phyloP scores from a whole-genome alignment of 2,329 filamentous ascomycete species.

The Sporothrix brasiliensis region DNA sequence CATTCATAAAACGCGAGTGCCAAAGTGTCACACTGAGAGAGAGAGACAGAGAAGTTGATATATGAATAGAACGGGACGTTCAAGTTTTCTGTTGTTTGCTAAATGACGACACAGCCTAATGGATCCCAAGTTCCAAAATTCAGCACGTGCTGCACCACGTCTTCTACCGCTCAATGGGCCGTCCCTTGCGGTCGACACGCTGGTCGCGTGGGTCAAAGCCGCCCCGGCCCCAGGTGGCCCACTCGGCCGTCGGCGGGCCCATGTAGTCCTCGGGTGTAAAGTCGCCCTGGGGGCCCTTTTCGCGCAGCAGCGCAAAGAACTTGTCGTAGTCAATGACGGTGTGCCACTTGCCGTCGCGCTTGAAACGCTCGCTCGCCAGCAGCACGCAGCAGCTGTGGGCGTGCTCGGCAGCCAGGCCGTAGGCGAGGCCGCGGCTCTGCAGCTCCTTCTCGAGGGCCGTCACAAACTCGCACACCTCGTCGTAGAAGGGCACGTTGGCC shows the following conservation, averaged over 20 bases:
- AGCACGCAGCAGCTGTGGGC: conserved; percentile 92
- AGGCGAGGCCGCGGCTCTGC: conserved; percentile 69
- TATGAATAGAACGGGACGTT: no score
- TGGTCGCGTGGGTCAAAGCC: conserved; percentile 91
- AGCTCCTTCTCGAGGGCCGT: conserved; percentile 72
- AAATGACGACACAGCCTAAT: not conserved
- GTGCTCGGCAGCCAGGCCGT: conserved; percentile 93
- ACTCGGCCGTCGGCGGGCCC: conserved; percentile 80
- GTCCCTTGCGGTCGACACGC: conserved; percentile 83
- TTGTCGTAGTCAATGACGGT: conserved; percentile 86
- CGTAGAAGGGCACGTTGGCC: conserved; percentile 96
- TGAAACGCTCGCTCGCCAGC: conserved; percentile 80
- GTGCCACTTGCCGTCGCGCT: conserved; percentile 78
- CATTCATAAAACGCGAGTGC: not conserved
- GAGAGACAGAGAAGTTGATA: not conserved
- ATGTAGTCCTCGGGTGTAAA: conserved; percentile 93
- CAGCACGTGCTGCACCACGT: no score
- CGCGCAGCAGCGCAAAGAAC: conserved; percentile 84
- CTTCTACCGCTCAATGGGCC: conserved; percentile 54
- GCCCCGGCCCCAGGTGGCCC: conserved; percentile 92
- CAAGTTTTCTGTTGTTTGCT: not conserved
- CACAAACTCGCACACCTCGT: conserved; percentile 84
- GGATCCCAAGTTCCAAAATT: no score
- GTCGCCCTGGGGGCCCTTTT: conserved; percentile 63
- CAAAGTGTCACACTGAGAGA: not conserved